phyloP scores from a whole-genome alignment of 2,329 filamentous ascomycete species.

The Colletotrichum melonis region DNA sequence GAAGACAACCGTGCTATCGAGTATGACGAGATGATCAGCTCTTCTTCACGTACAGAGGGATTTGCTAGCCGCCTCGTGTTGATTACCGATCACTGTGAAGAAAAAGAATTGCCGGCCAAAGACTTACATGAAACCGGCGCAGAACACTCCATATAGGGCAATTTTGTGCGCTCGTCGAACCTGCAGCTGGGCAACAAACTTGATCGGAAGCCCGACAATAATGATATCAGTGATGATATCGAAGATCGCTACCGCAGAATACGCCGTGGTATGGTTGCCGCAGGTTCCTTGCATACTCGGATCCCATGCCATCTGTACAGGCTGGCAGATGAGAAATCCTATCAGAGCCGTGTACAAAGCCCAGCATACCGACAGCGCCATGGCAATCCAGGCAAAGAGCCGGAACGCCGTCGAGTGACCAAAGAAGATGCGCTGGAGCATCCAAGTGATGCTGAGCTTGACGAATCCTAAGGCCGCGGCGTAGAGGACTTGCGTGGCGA shows the following conservation, averaged over 20 bases:
- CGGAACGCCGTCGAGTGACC: not conserved
- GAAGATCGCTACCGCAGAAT: slow-evolving; percentile 36
- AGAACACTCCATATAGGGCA: slow-evolving; percentile 36
- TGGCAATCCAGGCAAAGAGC: not conserved
- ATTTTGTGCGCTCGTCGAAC: slow-evolving; percentile 35
- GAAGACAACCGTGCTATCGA: slow-evolving; percentile 32
- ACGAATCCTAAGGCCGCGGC: slow-evolving; percentile 2
- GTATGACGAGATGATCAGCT: not conserved
- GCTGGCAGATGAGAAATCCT: slow-evolving; percentile 45
- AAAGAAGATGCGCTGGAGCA: slow-evolving; percentile 10
- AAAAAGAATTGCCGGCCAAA: not conserved
- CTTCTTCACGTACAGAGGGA: no score
- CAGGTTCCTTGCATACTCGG: slow-evolving; percentile 30
- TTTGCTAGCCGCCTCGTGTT: no score
- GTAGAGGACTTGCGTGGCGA: slow-evolving; percentile 11
- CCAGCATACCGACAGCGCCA: not conserved
- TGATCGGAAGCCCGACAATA: slow-evolving; percentile 36
- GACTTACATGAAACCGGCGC: slow-evolving; percentile 36
- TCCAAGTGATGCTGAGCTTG: slow-evolving; percentile 20
- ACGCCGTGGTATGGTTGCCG: slow-evolving; percentile 33
- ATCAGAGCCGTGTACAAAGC: slow-evolving; percentile 4
- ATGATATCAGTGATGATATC: slow-evolving; percentile 37
- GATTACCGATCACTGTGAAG: no score
- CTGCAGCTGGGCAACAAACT: slow-evolving; percentile 33
- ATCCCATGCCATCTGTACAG: slow-evolving; percentile 48